Evolutionary conservation across 495 filamentous ascomycete species (phyloP), one percentile per base, ranked within the genome.

Genomic region (Venustampulla echinocandica): DNA sequence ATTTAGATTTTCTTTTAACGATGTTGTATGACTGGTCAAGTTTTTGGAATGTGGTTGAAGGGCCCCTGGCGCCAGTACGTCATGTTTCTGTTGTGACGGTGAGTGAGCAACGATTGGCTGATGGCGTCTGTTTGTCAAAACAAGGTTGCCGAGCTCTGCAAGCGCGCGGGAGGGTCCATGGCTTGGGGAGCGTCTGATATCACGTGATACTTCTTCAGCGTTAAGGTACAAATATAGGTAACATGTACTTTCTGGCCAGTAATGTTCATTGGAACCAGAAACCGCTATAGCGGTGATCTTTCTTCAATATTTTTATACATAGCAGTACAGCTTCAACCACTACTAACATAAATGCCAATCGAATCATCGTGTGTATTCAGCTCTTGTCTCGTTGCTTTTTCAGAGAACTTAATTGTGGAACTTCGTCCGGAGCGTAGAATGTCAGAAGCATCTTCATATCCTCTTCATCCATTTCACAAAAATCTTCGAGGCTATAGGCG

Each of bases 401-500:
- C n/a, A 82, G 57, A 46, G 69, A 66, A 9, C 68, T 65, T 17
- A 74, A 46, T 10, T 62, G 57, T 27, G 74, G 65, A 0, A 80
- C 70, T 25, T 66, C 61, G 21, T 66, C 64, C 0, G 76, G 61
- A 22, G 66, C 58, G 58, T 92, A 98, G 57, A 79, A 85, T 1
- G 61, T 66, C 23, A 97, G 60, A 19, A 98, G 64, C 23, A 64
- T 69, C 19, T 81, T 78, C 85, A 97, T 95, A 57, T 95, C 89
- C 44, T 79, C 68, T 23, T 93, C 89, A 19, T 76, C 71, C 79
- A 98, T 83, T 28, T 77, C 73, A 42, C 87, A 88, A 53, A 98
- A 74, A 37, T 97, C 87, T 44, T 93, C 84, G 55, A 92, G 71
- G 38, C 68, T 81, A 74, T 92, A 98, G 24, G 75, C 70, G 58